Conservation (phyloP, 2,329 filamentous ascomycete genomes). For the Pseudogymnoascus sp. region DNA sequence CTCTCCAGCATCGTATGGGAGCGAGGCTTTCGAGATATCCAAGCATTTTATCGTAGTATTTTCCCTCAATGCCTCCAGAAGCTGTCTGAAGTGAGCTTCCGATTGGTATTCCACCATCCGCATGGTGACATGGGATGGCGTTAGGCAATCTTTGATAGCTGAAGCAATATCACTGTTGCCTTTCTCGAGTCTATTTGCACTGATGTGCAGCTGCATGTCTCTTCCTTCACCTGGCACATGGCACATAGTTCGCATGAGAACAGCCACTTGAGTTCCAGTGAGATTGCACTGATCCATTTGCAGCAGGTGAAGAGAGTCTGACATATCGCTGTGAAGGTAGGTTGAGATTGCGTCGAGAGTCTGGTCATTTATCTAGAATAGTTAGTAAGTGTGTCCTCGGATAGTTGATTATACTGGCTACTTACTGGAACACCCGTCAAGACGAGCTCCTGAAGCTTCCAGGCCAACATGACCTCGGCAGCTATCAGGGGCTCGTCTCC, state of each 20-base stretch:
- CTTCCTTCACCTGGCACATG: conserved; percentile 43
- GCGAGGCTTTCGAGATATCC: conserved; percentile 64
- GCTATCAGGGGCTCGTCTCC: conserved; percentile 58
- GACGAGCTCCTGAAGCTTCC: conserved; percentile 60
- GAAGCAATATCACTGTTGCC: conserved; percentile 45
- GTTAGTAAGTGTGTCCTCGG: conserved; percentile 20
- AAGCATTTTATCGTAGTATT: conserved; percentile 59
- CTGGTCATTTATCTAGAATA: conserved; percentile 46
- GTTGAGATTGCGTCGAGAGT: conserved; percentile 60
- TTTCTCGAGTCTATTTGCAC: conserved; percentile 46
- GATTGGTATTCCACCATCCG: conserved; percentile 55
- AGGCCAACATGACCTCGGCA: conserved; percentile 59
- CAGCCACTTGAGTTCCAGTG: conserved; percentile 57
- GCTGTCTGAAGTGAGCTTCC: conserved; percentile 46
- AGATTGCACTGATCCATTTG: conserved; percentile 61
- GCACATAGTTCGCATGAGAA: conserved; percentile 58
- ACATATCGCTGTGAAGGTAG: conserved; percentile 57
- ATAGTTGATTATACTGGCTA: conserved; percentile 1
- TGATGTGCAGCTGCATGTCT: conserved; percentile 60
- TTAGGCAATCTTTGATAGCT: conserved; percentile 45
- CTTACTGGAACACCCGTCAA: conserved; percentile 54
- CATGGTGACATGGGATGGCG: conserved; percentile 59
- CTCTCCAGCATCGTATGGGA: conserved; percentile 62
- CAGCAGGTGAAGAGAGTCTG: conserved; percentile 54
- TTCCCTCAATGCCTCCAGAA: conserved; percentile 54